Conservation (phyloP, 331 rosid genomes). For the Arachis monticola region DNA sequence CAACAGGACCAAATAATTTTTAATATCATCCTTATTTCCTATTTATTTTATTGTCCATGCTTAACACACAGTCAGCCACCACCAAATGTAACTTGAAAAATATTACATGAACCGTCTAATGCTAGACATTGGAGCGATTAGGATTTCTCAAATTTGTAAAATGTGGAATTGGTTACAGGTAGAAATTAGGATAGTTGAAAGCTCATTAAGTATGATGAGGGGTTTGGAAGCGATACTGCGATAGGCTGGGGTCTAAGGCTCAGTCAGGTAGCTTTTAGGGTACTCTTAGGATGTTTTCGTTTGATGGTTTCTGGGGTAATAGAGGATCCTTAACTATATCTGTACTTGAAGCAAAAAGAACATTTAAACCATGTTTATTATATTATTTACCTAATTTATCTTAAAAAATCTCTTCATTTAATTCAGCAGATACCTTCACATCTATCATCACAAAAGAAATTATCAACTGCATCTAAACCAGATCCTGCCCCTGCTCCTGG, state of each 20-base stretch:
- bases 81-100: background rate
- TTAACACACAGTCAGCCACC: background rate
- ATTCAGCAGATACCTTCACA: constrained; percentile 56
- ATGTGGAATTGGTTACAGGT: background rate
- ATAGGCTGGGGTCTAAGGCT: background rate
- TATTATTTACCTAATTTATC: constrained; percentile 28
- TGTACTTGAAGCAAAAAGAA: constrained; percentile 5
- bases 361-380: background rate
- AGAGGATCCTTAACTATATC: constrained; percentile 15
- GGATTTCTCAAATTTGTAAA: background rate
- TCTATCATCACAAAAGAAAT: constrained; percentile 57
- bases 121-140: background rate
- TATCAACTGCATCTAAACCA: constrained; percentile 58
- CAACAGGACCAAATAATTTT: background rate
- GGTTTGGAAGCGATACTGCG: background rate
- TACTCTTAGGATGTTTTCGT: constrained; percentile 3
- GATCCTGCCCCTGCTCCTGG: constrained; percentile 51
- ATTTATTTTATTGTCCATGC: background rate
- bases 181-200: constrained; percentile 3
- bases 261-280: background rate
- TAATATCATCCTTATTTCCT: constrained; percentile 10
- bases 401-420: constrained; percentile 29
- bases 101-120: background rate
- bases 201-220: background rate
- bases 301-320: background rate